Evolutionary conservation across 352 stramenopile genomes (phyloP).

Genomic region (Globisporangium nagaii): DNA sequence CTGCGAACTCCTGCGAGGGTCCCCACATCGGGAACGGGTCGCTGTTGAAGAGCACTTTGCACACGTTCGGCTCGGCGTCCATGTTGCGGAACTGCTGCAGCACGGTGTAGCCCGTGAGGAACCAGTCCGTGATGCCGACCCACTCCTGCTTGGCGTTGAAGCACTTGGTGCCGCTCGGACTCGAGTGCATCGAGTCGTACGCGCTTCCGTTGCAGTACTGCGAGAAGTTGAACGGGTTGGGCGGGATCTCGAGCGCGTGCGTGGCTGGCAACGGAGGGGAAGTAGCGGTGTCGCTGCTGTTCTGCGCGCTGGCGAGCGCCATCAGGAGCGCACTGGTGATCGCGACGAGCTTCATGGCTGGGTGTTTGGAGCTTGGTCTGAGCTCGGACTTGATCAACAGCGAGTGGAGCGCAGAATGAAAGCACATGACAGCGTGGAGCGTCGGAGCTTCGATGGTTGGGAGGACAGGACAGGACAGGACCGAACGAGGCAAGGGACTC

Average conservation of each 20-base stretch:
- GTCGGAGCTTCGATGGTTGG: too few relatives aligned
- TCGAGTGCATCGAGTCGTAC: conserved; percentile 2
- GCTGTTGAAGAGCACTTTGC: background rate
- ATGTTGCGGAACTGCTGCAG: background rate
- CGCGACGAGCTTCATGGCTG: background rate
- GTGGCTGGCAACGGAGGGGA: too few relatives aligned
- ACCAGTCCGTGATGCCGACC: background rate
- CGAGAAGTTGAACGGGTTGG: conserved; percentile 1
- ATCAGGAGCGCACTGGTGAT: background rate
- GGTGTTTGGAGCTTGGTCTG: too few relatives aligned
- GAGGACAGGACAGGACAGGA: too few relatives aligned
- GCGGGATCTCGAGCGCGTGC: background rate
- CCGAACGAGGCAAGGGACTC: too few relatives aligned
- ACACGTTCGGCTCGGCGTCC: background rate
- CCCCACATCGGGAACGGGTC: background rate
- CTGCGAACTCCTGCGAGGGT: background rate
- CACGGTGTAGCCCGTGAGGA: background rate
- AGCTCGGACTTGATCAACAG: background rate
- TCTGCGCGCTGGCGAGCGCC: background rate
- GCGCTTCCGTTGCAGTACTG: background rate
- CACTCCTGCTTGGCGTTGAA: background rate
- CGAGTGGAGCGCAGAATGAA: background rate
- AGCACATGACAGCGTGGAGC: too few relatives aligned
- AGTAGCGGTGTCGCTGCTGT: background rate
- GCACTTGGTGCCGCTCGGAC: background rate